A percentile compares a stretch with the other conserved stretches of the same genome.
These are phyloP conservation scores for Omphalotus guepiniiformis DNA, from an alignment of 768 basidiomycete genomes.

Conservation along the genomic window DNA sequence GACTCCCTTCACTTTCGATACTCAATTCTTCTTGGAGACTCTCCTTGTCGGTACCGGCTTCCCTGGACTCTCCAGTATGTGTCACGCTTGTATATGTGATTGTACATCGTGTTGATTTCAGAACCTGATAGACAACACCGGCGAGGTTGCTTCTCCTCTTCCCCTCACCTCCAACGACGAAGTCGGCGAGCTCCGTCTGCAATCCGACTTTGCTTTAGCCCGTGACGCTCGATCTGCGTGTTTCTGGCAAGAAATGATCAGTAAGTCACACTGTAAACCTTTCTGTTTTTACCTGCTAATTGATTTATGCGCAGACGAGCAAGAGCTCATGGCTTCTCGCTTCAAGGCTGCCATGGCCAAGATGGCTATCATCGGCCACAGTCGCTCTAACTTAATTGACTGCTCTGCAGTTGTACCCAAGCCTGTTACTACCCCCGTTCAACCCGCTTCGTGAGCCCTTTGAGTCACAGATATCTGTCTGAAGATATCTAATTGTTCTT, in stretches of 20 bases:
- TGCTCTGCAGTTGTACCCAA: conserved; percentile 20
- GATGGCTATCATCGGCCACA: conserved; percentile 26
- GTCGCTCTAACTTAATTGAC: conserved; percentile 16
- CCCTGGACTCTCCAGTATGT: conserved; percentile 20
- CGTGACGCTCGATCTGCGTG: conserved; percentile 32
- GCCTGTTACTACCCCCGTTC: conserved; percentile 4
- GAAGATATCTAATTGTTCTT: conserved; percentile 19
- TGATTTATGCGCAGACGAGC: not conserved
- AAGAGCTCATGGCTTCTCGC: not conserved
- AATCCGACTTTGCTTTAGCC: conserved; percentile 23
- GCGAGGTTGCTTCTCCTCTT: conserved; percentile 20
- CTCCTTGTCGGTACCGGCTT: conserved; percentile 22
- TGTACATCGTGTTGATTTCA: not conserved
- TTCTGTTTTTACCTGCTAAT: not conserved
- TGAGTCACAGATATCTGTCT: not conserved
- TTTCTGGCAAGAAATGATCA: conserved; percentile 34
- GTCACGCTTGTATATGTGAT: not conserved
- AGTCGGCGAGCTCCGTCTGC: conserved; percentile 26
- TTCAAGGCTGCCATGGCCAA: conserved; percentile 28
- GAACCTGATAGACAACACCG: conserved; percentile 11
- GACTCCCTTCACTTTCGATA: conserved; percentile 28
- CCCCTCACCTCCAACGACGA: not conserved
- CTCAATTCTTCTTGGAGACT: conserved; percentile 25
- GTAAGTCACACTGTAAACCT: conserved; percentile 10
- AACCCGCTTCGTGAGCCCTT: not conserved